Evolutionary conservation across 75 land plant genomes (phyloP), one percentile per base, ranked within the genome.

Genomic region (Selaginella moellendorffii): DNA sequence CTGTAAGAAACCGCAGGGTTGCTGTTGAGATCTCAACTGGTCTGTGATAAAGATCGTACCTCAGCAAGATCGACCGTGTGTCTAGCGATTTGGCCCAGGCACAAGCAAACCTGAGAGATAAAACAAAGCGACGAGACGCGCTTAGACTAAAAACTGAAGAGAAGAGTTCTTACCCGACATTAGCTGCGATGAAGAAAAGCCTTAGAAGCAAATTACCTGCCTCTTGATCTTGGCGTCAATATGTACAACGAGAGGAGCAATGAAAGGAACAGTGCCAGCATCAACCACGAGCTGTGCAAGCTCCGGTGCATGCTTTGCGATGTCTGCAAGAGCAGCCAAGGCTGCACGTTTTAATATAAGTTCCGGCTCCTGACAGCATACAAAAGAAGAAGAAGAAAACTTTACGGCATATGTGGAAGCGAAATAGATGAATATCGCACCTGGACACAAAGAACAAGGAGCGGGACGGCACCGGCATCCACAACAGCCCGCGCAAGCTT

Each of bases 281-380:
- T 74, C 76, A 21, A 52, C 76, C 27, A 74, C 76, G 9, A 20
- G 25, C 52, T 63, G 42, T 22, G 65, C 71, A 12, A 74, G 76
- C 26, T 74, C 71, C 12, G 76, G 66, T 30, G 66, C 29, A 30
- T 74, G 76, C 46, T 74, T 74, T 74, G 76, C 76, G 30, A 74
- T 63, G 1, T 74, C 61, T 54, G 71, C 71, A 17, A 74, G 27
- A 0, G 76, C 27, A 5, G 12, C 25, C 10, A 30, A 26, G 10
- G 31, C 24, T n/a, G 71, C 64, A 18, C 76, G 71, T 31, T 63
- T 62, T 19, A 74, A 22, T 36, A 31, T 22, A 22, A 74, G 24
- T 0, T 74, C 76, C 2, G 28, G 42, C 31, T 74, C 76, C 76
- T 74, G 63, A 1, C n/a, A 1, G 8, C 18, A 24, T 22, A 1